Percentiles rank a stretch among this genome's conserved stretches.
Evolutionary conservation across 2,329 filamentous ascomycete species (phyloP).

Genomic region (Dichotomopilus funicola): DNA sequence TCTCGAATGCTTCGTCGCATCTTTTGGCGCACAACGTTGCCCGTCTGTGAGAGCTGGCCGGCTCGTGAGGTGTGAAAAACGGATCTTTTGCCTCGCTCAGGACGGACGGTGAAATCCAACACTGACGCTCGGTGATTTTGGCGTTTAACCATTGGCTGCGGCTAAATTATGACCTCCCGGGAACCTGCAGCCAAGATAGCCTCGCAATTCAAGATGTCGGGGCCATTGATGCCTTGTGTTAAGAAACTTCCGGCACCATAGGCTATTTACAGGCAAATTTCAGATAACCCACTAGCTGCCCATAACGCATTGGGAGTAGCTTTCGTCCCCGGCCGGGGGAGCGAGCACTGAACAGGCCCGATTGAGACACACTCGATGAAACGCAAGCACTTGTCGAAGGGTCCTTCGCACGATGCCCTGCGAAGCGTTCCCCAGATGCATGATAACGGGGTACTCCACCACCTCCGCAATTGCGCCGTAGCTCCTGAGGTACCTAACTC

Average conservation of each 20-base stretch:
- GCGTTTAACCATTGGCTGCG: conserved; percentile 25
- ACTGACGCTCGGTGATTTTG: conserved; percentile 22
- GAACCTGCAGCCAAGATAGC: conserved; percentile 18
- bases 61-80: conserved; percentile 1
- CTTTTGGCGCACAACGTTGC: too few relatives aligned
- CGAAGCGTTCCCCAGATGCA: background rate
- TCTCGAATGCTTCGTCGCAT: too few relatives aligned
- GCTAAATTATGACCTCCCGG: conserved; percentile 30
- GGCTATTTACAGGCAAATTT: conserved; percentile 7
- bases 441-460: conserved; percentile 18
- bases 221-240: too few relatives aligned
- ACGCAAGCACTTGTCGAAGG: conserved; percentile 16
- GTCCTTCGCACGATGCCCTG: background rate
- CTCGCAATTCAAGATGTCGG: too few relatives aligned
- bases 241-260: too few relatives aligned
- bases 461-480: conserved; percentile 4
- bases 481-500: conserved; percentile 12
- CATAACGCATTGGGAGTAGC: conserved; percentile 4
- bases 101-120: conserved; percentile 2
- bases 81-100: background rate
- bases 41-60: too few relatives aligned
- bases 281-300: background rate
- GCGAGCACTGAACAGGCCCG: conserved; percentile 25
- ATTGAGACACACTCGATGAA: conserved; percentile 23
- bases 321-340: conserved; percentile 10